Evolutionary conservation across 1,139 yeast species (phyloP).

Genomic region (Suhomyces wounanorum): DNA sequence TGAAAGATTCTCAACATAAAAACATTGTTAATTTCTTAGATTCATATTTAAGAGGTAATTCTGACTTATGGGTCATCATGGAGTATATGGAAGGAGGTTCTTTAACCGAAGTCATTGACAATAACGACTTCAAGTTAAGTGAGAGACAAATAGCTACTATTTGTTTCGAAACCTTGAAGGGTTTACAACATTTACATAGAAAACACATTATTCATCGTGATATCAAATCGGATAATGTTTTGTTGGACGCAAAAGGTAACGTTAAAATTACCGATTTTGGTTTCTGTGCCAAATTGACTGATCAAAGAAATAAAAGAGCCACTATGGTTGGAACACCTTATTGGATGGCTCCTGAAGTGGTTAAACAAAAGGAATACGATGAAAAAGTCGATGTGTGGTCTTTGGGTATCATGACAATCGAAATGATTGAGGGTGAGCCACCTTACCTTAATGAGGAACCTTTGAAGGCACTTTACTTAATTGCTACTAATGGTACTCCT

Average conservation of each 20-base stretch:
- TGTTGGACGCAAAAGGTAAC: slow-evolving; percentile 81
- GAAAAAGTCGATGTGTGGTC: slow-evolving; percentile 99
- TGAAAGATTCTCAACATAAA: slow-evolving; percentile 51
- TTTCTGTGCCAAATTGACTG: slow-evolving; percentile 94
- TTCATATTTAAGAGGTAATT: slow-evolving; percentile 43
- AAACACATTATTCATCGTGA: slow-evolving; percentile 95
- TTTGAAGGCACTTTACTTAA: slow-evolving; percentile 79
- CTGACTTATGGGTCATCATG: slow-evolving; percentile 37
- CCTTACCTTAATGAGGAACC: slow-evolving; percentile 98
- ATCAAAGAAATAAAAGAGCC: slow-evolving; percentile 89
- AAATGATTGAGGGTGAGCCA: slow-evolving; percentile 98
- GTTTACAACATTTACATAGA: slow-evolving; percentile 85
- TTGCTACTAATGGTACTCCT: slow-evolving; percentile 97
- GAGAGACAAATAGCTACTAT: slow-evolving; percentile 88
- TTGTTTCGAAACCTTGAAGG: slow-evolving; percentile 88
- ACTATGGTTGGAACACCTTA: slow-evolving; percentile 99
- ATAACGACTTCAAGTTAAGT: slow-evolving; percentile 62
- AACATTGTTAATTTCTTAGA: slow-evolving; percentile 52
- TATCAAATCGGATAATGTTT: slow-evolving; percentile 91
- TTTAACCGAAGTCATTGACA: slow-evolving; percentile 87
- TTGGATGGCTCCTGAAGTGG: slow-evolving; percentile 99
- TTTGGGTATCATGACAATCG: slow-evolving; percentile 96
- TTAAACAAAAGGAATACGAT: slow-evolving; percentile 93
- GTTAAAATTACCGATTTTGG: slow-evolving; percentile 98
- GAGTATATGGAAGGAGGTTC: slow-evolving; percentile 51